Conservation (phyloP, 2,329 filamentous ascomycete species). For the Hypoxylon sp. region DNA sequence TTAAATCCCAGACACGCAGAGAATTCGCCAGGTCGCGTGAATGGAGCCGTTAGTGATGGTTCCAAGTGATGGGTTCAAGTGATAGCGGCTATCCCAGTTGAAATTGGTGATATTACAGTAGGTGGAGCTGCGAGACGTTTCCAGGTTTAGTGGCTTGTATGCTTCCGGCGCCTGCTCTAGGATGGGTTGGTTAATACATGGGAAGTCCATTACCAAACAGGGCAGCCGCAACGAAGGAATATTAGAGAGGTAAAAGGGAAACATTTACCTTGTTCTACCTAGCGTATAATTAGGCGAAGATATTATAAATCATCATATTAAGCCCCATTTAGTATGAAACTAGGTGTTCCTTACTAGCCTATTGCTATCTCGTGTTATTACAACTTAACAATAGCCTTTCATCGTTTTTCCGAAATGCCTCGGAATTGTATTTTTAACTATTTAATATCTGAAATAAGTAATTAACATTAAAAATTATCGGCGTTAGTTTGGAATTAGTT, state of each 20-base stretch:
- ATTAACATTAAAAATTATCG: background rate
- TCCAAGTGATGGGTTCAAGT: background rate
- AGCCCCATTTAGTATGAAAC: background rate
- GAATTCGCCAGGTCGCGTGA: background rate
- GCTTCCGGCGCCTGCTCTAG: conserved; percentile 25
- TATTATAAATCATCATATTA: background rate
- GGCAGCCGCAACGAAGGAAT: background rate
- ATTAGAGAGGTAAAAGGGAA: background rate
- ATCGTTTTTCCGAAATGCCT: background rate
- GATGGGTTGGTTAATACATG: background rate
- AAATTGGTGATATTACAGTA: conserved; percentile 22
- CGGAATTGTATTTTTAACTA: background rate
- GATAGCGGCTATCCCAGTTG: background rate
- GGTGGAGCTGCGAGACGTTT: conserved; percentile 22
- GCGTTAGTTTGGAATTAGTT: background rate
- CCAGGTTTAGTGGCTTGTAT: conserved; percentile 23
- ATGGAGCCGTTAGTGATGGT: conserved; percentile 18
- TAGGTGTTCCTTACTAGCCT: background rate
- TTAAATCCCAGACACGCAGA: background rate
- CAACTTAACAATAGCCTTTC: background rate
- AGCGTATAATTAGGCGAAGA: background rate
- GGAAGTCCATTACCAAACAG: conserved; percentile 2
- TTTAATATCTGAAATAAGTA: background rate
- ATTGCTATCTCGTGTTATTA: conserved; percentile 1
- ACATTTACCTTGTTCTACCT: background rate